Evolutionary conservation across 225 moss, liverwort and hornwort species (phyloP).

Genomic region (Polytrichum formosum): DNA sequence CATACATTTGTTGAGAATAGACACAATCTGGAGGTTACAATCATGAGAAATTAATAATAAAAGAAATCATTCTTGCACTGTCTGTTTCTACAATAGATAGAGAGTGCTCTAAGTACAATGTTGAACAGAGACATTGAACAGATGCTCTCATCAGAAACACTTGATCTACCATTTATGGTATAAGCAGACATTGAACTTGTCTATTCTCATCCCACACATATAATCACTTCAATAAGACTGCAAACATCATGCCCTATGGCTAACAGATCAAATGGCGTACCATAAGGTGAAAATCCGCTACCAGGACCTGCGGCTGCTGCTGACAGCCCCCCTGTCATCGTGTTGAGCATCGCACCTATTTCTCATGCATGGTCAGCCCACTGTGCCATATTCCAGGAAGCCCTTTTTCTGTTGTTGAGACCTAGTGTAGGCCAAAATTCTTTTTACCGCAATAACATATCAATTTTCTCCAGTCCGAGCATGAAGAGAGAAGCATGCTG

Average conservation of each 20-base stretch:
- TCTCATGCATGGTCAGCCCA: conserved; percentile 78
- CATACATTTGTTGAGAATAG: neutral
- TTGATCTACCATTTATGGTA: no score
- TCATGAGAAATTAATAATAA: no score
- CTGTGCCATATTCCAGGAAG: conserved; percentile 68
- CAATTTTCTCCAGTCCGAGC: conserved; percentile 58
- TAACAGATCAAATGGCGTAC: conserved; percentile 26
- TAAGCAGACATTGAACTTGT: no score
- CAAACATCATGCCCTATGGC: no score
- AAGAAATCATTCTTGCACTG: no score
- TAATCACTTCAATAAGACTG: no score
- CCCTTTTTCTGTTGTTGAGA: conserved; percentile 56
- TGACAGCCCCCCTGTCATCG: conserved; percentile 78
- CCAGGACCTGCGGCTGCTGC: conserved; percentile 68
- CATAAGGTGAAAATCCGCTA: conserved; percentile 76
- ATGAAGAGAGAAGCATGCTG: conserved; percentile 50
- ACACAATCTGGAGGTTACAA: neutral
- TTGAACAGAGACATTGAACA: no score
- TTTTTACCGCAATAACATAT: conserved; percentile 49
- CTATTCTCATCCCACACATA: no score
- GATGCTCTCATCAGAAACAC: no score
- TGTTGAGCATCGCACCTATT: conserved; percentile 90
- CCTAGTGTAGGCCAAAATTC: conserved; percentile 39
- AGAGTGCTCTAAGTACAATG: no score
- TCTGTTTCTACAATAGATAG: no score